phyloP scores from a whole-genome alignment of 177 flowering plant species.

The Vitis hybrid region DNA sequence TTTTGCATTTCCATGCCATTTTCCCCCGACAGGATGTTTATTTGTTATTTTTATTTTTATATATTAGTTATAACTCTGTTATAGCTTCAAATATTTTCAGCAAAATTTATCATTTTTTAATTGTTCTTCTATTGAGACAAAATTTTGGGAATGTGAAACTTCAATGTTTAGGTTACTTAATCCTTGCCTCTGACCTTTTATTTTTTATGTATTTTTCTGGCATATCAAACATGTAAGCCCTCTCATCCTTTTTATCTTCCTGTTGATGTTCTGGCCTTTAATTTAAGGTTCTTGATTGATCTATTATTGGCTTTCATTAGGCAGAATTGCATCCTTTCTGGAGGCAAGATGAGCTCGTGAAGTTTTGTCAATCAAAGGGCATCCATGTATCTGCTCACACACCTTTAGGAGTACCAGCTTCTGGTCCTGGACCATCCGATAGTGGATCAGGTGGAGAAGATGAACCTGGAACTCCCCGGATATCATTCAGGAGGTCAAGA shows the following conservation, averaged over 20 bases:
- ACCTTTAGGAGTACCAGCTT: conserved; percentile 61
- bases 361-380: conserved; percentile 58
- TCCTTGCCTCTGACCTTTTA: not conserved
- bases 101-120: no score
- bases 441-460: conserved; percentile 59
- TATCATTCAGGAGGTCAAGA: conserved; percentile 61
- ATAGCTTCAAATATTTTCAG: no score
- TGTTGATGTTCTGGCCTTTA: not conserved
- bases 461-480: conserved; percentile 68
- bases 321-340: conserved; percentile 72
- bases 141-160: not conserved
- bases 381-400: conserved; percentile 78
- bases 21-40: no score
- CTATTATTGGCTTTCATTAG: conserved; percentile 24
- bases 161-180: not conserved
- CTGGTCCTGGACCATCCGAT: conserved; percentile 43
- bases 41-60: no score
- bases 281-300: conserved; percentile 1
- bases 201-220: not conserved
- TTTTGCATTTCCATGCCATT: not conserved
- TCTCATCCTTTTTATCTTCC: not conserved
- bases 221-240: not conserved
- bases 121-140: no score
- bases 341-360: conserved; percentile 74
- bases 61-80: no score